A percentile compares a stretch with the other conserved stretches of the same genome.
Evolutionary conservation across 306 rosid genomes (phyloP).

Genomic region (Dryas alaskensis): DNA sequence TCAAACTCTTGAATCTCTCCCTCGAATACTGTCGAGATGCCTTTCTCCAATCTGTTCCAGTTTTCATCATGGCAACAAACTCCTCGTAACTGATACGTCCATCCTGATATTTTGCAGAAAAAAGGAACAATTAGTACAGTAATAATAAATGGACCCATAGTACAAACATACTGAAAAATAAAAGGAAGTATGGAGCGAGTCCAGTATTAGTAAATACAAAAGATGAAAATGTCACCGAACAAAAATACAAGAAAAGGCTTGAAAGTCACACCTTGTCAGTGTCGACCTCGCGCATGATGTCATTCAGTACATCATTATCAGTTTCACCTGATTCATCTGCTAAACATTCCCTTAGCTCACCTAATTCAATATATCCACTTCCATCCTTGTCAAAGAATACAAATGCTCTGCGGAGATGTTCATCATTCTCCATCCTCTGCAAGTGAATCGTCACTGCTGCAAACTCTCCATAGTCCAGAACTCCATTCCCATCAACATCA

Average conservation of each 20-base stretch:
- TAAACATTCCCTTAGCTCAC: conserved; percentile 71
- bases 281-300: conserved; percentile 96
- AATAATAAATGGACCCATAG: not conserved
- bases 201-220: conserved; percentile 3
- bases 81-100: conserved; percentile 89
- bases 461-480: conserved; percentile 94
- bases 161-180: not conserved
- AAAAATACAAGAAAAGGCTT: not conserved
- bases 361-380: conserved; percentile 81
- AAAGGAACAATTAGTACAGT: conserved; percentile 5
- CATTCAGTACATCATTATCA: conserved; percentile 66
- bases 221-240: not conserved
- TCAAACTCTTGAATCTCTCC: conserved; percentile 97
- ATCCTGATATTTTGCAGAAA: conserved; percentile 48
- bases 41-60: conserved; percentile 99
- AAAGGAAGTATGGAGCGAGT: not conserved
- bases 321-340: conserved; percentile 78
- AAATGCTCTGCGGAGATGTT: conserved; percentile 86
- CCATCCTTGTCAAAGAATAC: conserved; percentile 82
- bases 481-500: conserved; percentile 98
- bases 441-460: conserved; percentile 97
- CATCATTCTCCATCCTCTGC: conserved; percentile 97
- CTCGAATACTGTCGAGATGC: conserved; percentile 98
- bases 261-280: conserved; percentile 79
- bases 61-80: conserved; percentile 97